Percentiles rank a stretch among this genome's conserved stretches.
phyloP scores from a whole-genome alignment of 1,284 basidiomycete genomes.

The Cryptococcus wingfieldii region DNA sequence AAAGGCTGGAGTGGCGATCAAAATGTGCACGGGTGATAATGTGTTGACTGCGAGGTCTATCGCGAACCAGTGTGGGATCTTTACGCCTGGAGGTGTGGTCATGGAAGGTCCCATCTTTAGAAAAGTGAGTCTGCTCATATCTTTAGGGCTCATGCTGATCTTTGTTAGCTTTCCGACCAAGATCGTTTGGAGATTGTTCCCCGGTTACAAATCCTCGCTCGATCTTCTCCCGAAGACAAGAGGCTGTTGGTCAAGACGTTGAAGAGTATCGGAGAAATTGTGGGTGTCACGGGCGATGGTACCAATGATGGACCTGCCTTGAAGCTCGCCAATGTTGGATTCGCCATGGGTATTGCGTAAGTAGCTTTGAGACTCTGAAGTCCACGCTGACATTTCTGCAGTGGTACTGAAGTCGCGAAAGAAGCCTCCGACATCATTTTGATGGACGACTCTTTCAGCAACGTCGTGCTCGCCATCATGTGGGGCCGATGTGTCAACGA shows the following conservation, averaged over 20 bases:
- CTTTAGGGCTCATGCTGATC: not conserved
- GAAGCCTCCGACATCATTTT: slow-evolving; percentile 98
- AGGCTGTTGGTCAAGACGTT: slow-evolving; percentile 85
- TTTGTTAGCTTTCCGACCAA: slow-evolving; percentile 45
- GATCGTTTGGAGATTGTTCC: slow-evolving; percentile 56
- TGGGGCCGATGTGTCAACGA: slow-evolving; percentile 99
- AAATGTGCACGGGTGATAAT: slow-evolving; percentile 99
- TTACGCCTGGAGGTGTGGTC: slow-evolving; percentile 82
- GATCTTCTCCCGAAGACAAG: slow-evolving; percentile 98
- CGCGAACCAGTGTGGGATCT: slow-evolving; percentile 92
- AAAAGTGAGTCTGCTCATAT: slow-evolving; percentile 20
- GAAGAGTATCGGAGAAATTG: slow-evolving; percentile 82
- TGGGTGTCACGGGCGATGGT: slow-evolving; percentile 96
- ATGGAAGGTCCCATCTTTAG: slow-evolving; percentile 87
- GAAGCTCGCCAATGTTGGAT: slow-evolving; percentile 89
- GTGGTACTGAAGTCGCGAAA: slow-evolving; percentile 95
- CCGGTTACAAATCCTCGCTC: slow-evolving; percentile 63
- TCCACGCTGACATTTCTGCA: not conserved
- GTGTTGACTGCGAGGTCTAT: slow-evolving; percentile 81
- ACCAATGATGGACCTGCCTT: slow-evolving; percentile 97
- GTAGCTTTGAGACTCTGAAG: slow-evolving; percentile 1
- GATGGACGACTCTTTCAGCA: slow-evolving; percentile 96
- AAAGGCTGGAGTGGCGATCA: slow-evolving; percentile 87
- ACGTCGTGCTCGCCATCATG: slow-evolving; percentile 94
- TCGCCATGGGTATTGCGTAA: slow-evolving; percentile 91